phyloP scores from a whole-genome alignment of 1,284 basidiomycete species.

The Ceratorhiza oryzae-sativae region DNA sequence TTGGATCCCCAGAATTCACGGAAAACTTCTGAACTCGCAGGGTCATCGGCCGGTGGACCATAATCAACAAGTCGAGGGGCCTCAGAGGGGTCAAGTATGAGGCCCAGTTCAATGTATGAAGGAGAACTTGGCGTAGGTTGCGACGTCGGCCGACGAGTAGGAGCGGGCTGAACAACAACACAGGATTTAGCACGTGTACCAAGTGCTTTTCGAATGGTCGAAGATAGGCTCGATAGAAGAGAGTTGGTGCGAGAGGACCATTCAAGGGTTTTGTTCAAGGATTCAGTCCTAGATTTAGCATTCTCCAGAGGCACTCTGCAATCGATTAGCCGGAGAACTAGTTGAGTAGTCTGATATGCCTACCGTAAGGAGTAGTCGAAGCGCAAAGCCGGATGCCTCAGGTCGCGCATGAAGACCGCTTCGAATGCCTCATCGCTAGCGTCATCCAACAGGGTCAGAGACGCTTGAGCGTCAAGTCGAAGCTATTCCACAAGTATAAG shows the following conservation, averaged over 20 bases:
- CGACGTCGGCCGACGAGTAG: slow-evolving; percentile 12
- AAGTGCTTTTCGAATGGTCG: slow-evolving; percentile 68
- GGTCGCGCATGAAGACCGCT: slow-evolving; percentile 75
- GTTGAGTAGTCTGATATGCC: slow-evolving; percentile 43
- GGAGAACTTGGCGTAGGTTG: slow-evolving; percentile 49
- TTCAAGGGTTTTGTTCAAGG: slow-evolving; percentile 62
- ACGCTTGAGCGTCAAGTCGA: slow-evolving; percentile 74
- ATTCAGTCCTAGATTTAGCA: slow-evolving; percentile 57
- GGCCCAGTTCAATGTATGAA: slow-evolving; percentile 63
- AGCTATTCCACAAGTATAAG: slow-evolving; percentile 59
- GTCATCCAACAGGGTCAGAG: slow-evolving; percentile 66
- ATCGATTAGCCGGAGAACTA: slow-evolving; percentile 25
- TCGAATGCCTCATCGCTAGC: slow-evolving; percentile 70
- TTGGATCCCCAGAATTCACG: slow-evolving; percentile 90
- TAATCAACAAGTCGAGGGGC: slow-evolving; percentile 88
- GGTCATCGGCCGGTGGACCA: slow-evolving; percentile 73
- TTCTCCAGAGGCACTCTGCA: slow-evolving; percentile 68
- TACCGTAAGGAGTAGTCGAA: slow-evolving; percentile 73
- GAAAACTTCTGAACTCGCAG: slow-evolving; percentile 65
- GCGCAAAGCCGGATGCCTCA: slow-evolving; percentile 63
- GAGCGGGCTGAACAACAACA: slow-evolving; percentile 55
- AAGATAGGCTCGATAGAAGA: slow-evolving; percentile 62
- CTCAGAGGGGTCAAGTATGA: slow-evolving; percentile 73
- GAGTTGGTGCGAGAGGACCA: slow-evolving; percentile 65
- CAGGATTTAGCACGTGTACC: slow-evolving; percentile 70